Conservation (phyloP, 345 rosid genomes). For the Populus tremula region DNA sequence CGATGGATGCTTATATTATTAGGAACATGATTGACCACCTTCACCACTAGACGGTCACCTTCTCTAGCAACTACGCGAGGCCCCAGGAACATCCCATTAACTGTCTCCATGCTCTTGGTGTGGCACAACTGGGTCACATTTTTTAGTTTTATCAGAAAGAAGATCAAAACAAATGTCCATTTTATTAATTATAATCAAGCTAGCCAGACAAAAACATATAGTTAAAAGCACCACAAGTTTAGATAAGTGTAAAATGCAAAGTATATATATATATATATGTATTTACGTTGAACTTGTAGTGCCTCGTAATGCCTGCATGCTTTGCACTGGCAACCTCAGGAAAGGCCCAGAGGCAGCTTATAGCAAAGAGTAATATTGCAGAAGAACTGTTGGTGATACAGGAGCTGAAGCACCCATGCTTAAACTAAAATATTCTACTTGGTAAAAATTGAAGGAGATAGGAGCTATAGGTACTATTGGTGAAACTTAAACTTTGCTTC, state of each 20-base stretch:
- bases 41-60: slow-evolving; percentile 47
- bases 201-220: neutral
- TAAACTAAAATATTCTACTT: neutral
- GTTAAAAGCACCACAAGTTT: too few species aligned
- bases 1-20: slow-evolving; percentile 52
- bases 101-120: slow-evolving; percentile 48
- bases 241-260: neutral
- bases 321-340: slow-evolving; percentile 27
- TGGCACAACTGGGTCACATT: slow-evolving; percentile 46
- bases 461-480: neutral
- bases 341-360: slow-evolving; percentile 23
- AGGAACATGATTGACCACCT: slow-evolving; percentile 47
- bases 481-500: neutral
- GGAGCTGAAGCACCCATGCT: slow-evolving; percentile 21
- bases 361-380: slow-evolving; percentile 18
- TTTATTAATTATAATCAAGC: neutral
- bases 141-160: slow-evolving; percentile 36
- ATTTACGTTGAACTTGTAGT: slow-evolving; percentile 63
- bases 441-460: neutral
- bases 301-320: slow-evolving; percentile 58
- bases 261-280: too few species aligned
- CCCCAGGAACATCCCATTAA: slow-evolving; percentile 57
- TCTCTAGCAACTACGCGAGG: slow-evolving; percentile 52
- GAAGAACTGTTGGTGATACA: slow-evolving; percentile 11
- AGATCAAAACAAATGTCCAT: neutral